phyloP scores from a whole-genome alignment of 1,139 yeast genomes.

The Candida labiduridarum region DNA sequence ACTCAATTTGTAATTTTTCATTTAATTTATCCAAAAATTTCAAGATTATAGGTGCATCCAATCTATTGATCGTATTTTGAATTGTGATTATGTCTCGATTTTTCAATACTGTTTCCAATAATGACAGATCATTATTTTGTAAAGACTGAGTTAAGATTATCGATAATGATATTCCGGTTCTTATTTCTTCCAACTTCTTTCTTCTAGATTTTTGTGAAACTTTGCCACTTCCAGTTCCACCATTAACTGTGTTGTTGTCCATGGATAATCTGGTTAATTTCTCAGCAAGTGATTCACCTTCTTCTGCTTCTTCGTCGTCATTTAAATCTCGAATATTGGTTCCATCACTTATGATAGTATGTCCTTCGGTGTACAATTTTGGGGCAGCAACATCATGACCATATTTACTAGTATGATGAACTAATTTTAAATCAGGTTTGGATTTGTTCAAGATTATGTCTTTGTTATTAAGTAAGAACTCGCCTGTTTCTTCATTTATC shows the following conservation, averaged over 20 bases:
- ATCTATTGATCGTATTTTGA: conserved; percentile 67
- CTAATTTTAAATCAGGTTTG: conserved; percentile 34
- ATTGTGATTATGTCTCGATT: conserved; percentile 76
- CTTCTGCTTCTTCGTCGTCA: conserved; percentile 39
- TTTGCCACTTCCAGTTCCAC: conserved; percentile 7
- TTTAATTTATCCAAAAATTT: conserved; percentile 78
- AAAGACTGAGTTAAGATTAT: conserved; percentile 71
- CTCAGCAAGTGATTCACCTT: conserved; percentile 58
- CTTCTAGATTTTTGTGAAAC: conserved; percentile 24
- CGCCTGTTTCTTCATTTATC: conserved; percentile 38
- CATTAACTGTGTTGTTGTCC: conserved; percentile 21
- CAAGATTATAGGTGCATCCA: conserved; percentile 76
- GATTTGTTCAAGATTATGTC: conserved; percentile 36
- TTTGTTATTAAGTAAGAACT: conserved; percentile 24
- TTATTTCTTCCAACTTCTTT: conserved; percentile 30
- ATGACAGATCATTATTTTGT: conserved; percentile 68
- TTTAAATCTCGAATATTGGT: conserved; percentile 59
- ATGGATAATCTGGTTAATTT: conserved; percentile 49
- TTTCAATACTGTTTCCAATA: conserved; percentile 77
- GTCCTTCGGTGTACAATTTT: conserved; percentile 67
- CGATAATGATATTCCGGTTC: conserved; percentile 65
- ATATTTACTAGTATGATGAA: conserved; percentile 44
- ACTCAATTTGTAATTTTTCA: conserved; percentile 73
- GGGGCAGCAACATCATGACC: conserved; percentile 78
- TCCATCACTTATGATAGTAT: conserved; percentile 67